Conservation (phyloP, 1,284 basidiomycete genomes). For the Pascua guehoae region DNA sequence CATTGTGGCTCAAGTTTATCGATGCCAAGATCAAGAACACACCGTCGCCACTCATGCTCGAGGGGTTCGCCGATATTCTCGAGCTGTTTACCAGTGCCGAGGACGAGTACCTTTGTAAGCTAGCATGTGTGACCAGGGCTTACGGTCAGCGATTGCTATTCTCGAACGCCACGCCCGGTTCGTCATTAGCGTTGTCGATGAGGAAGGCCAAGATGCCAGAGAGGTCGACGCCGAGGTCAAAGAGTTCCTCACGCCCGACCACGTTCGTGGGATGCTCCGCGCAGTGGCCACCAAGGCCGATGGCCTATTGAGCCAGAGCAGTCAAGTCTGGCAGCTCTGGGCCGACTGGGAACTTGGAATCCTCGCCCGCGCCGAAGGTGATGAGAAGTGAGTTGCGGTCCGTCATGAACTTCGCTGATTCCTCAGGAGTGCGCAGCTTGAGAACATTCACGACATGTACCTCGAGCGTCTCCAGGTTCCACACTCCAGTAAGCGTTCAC, state of each 20-base stretch:
- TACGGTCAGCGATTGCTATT: conserved; percentile 62
- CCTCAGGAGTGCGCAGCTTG: conserved; percentile 30
- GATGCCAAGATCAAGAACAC: conserved; percentile 21
- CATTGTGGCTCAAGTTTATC: conserved; percentile 32
- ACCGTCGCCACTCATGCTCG: conserved; percentile 28
- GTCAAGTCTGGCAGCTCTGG: conserved; percentile 66
- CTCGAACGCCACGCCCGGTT: conserved; percentile 68
- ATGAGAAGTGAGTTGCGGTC: conserved; percentile 53
- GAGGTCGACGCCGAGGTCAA: conserved; percentile 45
- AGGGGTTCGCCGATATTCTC: conserved; percentile 59
- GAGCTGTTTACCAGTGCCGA: conserved; percentile 67
- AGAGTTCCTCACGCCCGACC: conserved; percentile 51
- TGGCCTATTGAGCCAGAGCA: conserved; percentile 57
- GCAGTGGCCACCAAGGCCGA: conserved; percentile 58
- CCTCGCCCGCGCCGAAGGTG: conserved; percentile 53
- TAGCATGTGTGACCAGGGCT: conserved; percentile 12
- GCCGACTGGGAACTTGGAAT: conserved; percentile 70
- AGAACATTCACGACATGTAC: conserved; percentile 40
- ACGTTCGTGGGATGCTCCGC: conserved; percentile 59
- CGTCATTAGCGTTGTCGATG: conserved; percentile 59
- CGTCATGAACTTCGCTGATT: conserved; percentile 1
- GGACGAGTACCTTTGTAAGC: conserved; percentile 74
- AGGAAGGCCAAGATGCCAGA: not conserved
- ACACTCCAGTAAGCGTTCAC: conserved; percentile 36
- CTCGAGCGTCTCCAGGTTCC: conserved; percentile 44